Evolutionary conservation across 139 green algal genomes (phyloP).

Genomic region (Chlorella ohadii): DNA sequence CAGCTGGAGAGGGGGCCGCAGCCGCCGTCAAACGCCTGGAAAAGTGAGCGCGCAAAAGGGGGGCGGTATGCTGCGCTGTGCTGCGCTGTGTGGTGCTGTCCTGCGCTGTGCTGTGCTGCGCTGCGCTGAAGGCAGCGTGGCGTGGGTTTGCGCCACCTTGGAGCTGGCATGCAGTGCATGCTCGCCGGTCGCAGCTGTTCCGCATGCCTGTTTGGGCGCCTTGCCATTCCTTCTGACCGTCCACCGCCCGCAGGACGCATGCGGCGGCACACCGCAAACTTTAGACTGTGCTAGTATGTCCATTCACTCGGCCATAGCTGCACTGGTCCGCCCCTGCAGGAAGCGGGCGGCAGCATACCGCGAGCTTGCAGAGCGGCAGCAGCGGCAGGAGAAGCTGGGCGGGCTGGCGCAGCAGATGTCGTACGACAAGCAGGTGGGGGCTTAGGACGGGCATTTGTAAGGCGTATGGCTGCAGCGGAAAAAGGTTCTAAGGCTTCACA

Average conservation of each 20-base stretch:
- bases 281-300: too few relatives aligned
- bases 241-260: too few relatives aligned
- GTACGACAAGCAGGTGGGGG: constrained; percentile 77
- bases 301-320: too few relatives aligned
- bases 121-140: too few relatives aligned
- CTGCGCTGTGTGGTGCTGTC: too few relatives aligned
- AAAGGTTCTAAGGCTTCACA: too few relatives aligned
- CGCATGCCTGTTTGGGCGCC: too few relatives aligned
- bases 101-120: neutral
- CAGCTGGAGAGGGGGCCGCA: neutral
- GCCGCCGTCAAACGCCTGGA: constrained; percentile 13
- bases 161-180: too few relatives aligned
- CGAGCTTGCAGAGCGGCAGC: constrained; percentile 79
- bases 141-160: too few relatives aligned
- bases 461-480: too few relatives aligned
- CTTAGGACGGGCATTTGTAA: neutral
- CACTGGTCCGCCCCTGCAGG: constrained; percentile 54
- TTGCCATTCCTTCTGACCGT: too few relatives aligned
- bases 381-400: constrained; percentile 70
- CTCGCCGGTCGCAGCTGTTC: too few relatives aligned
- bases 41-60: neutral
- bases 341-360: constrained; percentile 74
- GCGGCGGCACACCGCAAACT: neutral
- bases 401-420: constrained; percentile 64
- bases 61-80: neutral